phyloP scores from a whole-genome alignment of 768 basidiomycete genomes.

The Lactifluus echinatus region DNA sequence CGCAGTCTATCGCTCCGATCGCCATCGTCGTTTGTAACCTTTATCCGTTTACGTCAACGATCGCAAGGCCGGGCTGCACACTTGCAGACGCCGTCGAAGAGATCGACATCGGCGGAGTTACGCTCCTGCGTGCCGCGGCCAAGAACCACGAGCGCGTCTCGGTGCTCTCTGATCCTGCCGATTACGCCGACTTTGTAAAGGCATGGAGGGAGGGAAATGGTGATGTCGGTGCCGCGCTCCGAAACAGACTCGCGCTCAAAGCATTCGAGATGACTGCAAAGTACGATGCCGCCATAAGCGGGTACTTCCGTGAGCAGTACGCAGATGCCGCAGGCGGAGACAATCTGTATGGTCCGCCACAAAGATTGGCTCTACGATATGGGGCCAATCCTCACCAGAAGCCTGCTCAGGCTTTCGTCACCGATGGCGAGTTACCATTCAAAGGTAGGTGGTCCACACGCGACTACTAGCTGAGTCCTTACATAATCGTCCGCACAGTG shows the following conservation, averaged over 20 bases:
- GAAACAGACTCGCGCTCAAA: conserved; percentile 83
- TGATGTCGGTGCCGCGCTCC: conserved; percentile 59
- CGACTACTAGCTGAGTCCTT: neutral
- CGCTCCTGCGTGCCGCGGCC: conserved; percentile 92
- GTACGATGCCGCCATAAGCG: conserved; percentile 93
- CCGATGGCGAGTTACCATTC: conserved; percentile 85
- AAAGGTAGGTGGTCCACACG: conserved; percentile 46
- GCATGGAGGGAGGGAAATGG: conserved; percentile 72
- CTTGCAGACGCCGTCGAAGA: conserved; percentile 93
- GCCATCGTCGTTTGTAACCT: conserved; percentile 98
- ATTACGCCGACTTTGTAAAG: conserved; percentile 75
- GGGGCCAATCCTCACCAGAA: conserved; percentile 99
- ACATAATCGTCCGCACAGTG: conserved; percentile 36
- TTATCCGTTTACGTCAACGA: conserved; percentile 92
- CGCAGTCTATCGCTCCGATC: conserved; percentile 85
- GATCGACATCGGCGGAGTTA: conserved; percentile 98
- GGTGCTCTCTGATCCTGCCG: conserved; percentile 79
- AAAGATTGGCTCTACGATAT: conserved; percentile 82
- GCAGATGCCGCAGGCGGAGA: conserved; percentile 70
- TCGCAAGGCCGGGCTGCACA: conserved; percentile 81
- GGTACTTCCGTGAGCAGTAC: conserved; percentile 95
- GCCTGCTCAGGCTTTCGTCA: conserved; percentile 93
- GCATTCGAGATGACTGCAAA: conserved; percentile 94
- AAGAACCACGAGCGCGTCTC: conserved; percentile 95
- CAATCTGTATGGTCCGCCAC: conserved; percentile 58